These are phyloP conservation scores for Kokia cookei DNA, from an alignment of 441 rosid genomes.

Conservation along the genomic window DNA sequence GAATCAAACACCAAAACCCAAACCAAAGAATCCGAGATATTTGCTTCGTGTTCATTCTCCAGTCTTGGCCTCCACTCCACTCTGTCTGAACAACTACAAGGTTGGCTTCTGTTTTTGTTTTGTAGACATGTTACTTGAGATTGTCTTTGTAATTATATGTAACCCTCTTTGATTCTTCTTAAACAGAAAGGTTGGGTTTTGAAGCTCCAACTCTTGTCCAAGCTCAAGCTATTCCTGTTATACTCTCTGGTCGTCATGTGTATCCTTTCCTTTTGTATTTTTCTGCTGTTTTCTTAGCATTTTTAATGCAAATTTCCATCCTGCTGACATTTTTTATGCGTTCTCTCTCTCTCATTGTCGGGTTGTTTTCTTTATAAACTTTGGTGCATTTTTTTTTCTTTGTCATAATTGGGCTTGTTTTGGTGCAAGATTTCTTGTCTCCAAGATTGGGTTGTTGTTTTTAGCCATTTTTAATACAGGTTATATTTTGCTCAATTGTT, in stretches of 20 bases:
- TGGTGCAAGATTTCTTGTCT: not conserved
- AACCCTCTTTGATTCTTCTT: not conserved
- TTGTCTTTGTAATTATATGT: not conserved
- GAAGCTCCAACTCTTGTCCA: conserved; percentile 79
- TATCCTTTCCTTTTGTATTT: conserved; percentile 32
- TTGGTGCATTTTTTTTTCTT: not conserved
- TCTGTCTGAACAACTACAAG: conserved; percentile 70
- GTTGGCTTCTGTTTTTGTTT: conserved; percentile 19
- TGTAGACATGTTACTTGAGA: not conserved
- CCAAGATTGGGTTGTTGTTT: not conserved
- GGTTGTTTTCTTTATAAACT: not conserved
- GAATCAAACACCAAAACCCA: not conserved
- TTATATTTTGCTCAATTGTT: not conserved
- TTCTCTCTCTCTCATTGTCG: not conserved
- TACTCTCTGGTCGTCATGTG: conserved; percentile 91
- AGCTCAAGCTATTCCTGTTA: conserved; percentile 88
- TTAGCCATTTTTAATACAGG: not conserved
- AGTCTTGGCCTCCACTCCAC: conserved; percentile 70
- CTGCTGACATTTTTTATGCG: too few species aligned
- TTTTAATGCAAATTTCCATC: not conserved
- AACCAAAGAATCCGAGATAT: conserved; percentile 27
- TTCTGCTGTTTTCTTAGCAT: not conserved
- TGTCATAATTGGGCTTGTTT: not conserved
- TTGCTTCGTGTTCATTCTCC: conserved; percentile 78
- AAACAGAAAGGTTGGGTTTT: conserved; percentile 76